Conservation (phyloP, 148 eudicot genomes). For the Rhododendron molle region DNA sequence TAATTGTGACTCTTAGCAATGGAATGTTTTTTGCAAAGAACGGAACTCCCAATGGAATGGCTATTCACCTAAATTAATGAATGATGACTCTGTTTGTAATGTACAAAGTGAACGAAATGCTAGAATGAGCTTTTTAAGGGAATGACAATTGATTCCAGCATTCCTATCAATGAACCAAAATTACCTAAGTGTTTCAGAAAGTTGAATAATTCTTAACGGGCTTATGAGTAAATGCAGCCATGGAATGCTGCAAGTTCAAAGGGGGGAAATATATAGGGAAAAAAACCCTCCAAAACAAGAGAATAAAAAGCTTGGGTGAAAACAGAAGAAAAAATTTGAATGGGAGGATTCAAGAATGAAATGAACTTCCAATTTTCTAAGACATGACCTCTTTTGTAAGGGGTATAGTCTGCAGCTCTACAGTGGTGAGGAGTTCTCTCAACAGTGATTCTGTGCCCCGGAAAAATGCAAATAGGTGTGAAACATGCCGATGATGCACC, state of each 20-base stretch:
- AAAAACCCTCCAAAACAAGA: not conserved
- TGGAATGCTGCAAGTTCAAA: not conserved
- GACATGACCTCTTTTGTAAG: constrained; percentile 50
- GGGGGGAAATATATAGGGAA: not conserved
- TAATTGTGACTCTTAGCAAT: not conserved
- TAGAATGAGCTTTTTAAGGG: not conserved
- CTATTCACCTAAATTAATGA: not conserved
- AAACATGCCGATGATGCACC: constrained; percentile 67
- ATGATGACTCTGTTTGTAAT: not conserved
- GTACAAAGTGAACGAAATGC: not conserved
- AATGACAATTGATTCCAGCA: not conserved
- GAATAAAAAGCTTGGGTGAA: not conserved
- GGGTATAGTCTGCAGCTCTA: constrained; percentile 66
- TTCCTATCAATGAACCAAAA: not conserved
- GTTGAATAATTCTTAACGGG: not conserved
- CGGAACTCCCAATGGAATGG: not conserved
- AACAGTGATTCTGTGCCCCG: constrained; percentile 68
- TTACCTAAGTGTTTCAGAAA: not conserved
- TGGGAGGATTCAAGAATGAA: not conserved
- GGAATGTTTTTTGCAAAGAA: not conserved
- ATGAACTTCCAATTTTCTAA: not conserved
- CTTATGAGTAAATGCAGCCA: not conserved
- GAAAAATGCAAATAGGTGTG: constrained; percentile 75
- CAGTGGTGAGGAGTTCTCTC: constrained; percentile 65
- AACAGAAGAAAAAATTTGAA: not conserved